Base-by-base conservation (phyloP, 345 rosid genomes). In the Bruguiera sexangula region DNA sequence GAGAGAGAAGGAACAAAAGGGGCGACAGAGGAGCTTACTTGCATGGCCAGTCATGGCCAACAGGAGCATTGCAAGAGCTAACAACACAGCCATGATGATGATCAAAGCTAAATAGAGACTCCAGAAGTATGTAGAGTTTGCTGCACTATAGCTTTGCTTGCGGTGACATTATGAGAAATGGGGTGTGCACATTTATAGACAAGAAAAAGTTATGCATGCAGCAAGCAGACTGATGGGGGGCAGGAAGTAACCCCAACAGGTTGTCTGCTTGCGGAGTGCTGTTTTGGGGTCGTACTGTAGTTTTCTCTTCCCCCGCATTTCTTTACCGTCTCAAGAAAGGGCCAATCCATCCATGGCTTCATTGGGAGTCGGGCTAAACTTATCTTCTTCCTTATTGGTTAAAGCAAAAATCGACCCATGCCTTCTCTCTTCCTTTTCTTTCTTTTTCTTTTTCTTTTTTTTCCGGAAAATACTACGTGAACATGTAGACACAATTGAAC, bases 31-130 rank as follows among this genome's bases (percentile, higher is more conserved):
- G 59, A 60, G 54, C 72, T 74, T 50, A 74, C 78, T 63, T 20
- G 73, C 78, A 62, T 50, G 73, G 69, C 78, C 78, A 74, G 78
- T 56, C 69, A 74, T 68, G 73, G 52, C 29, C 69, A 63, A 34
- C 66, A 74, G 31, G 43, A 74, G 69, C 64, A 74, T 63, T 48
- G 69, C 73, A 63, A 74, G 37, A 15, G 36, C 60, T 26, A 74
- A 32, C 48, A 63, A 31, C 58, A 58, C 32, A 57, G 65, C 78
- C 73, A 69, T 68, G 31, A 21, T 4, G 60, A 22, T 2, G 55
- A 51, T 50, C 4, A 59, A 60, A 26, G 18, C 43, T 18, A 4
- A 27, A 0, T 24, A 6, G 8, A 22, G 37, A 59, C 65, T 18
- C 43, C 20, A 26, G n/a, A 37, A 60, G 19, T 29, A 48, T 21